phyloP scores from a whole-genome alignment of 2,329 filamentous ascomycete genomes.

The Epicoccum nigrum region DNA sequence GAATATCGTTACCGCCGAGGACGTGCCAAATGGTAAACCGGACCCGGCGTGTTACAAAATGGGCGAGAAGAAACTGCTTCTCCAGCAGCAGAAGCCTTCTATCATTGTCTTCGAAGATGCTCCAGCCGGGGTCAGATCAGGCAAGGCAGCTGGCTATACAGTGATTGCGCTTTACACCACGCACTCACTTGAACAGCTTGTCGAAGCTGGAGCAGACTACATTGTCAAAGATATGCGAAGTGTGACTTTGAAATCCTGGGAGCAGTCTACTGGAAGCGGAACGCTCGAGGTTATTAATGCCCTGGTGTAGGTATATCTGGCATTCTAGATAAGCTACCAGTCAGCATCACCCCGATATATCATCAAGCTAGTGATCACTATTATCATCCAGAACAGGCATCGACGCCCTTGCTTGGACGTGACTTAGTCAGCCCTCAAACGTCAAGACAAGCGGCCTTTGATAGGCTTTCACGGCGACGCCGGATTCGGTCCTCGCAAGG shows the following conservation, averaged over 20 bases:
- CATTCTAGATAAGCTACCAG: slow-evolving; percentile 10
- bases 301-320: slow-evolving; percentile 44
- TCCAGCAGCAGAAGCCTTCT: slow-evolving; percentile 48
- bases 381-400: neutral
- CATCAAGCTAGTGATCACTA: neutral
- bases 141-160: slow-evolving; percentile 83
- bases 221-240: slow-evolving; percentile 80
- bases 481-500: slow-evolving; percentile 26
- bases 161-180: slow-evolving; percentile 87
- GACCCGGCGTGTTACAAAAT: slow-evolving; percentile 57
- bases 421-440: slow-evolving; percentile 26
- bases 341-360: slow-evolving; percentile 2
- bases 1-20: slow-evolving; percentile 57
- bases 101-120: slow-evolving; percentile 88
- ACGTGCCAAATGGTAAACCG: slow-evolving; percentile 57
- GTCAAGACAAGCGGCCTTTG: slow-evolving; percentile 19
- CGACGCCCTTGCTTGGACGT: slow-evolving; percentile 9
- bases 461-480: slow-evolving; percentile 20
- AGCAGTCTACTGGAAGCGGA: slow-evolving; percentile 63
- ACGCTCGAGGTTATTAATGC: slow-evolving; percentile 72
- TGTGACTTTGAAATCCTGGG: slow-evolving; percentile 65
- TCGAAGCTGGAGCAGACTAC: slow-evolving; percentile 82
- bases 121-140: slow-evolving; percentile 81
- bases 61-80: slow-evolving; percentile 50
- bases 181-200: slow-evolving; percentile 74